Conservation (phyloP, 805 yeast genomes). For the Cyberlindnera petersonii region DNA sequence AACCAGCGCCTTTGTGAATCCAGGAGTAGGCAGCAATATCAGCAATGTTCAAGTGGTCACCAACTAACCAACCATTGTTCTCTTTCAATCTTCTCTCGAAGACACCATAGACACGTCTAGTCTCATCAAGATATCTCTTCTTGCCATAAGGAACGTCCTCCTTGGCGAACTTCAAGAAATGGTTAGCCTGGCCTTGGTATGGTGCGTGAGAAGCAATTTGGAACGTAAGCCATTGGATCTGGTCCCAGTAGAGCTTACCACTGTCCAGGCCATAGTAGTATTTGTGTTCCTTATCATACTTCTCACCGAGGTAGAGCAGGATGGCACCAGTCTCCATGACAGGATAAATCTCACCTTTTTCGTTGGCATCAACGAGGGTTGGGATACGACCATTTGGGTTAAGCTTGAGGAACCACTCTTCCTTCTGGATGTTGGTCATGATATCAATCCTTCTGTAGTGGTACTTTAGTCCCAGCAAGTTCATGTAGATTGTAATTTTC, state of each 20-base stretch:
- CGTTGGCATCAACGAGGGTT: slow-evolving; percentile 38
- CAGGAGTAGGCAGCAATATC: slow-evolving; percentile 52
- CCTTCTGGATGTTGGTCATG: slow-evolving; percentile 43
- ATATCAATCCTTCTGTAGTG: slow-evolving; percentile 40
- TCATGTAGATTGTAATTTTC: slow-evolving; percentile 35
- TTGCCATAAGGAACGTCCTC: slow-evolving; percentile 54
- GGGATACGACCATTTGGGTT: slow-evolving; percentile 68
- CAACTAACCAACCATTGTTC: slow-evolving; percentile 56
- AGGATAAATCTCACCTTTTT: slow-evolving; percentile 39
- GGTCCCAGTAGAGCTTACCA: slow-evolving; percentile 45
- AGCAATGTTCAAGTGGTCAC: slow-evolving; percentile 55
- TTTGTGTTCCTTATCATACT: slow-evolving; percentile 52
- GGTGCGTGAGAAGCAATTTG: slow-evolving; percentile 61
- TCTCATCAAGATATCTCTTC: slow-evolving; percentile 47
- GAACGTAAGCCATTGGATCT: slow-evolving; percentile 50
- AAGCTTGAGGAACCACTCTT: slow-evolving; percentile 51
- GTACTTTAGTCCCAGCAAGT: slow-evolving; percentile 31
- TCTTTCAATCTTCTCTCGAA: slow-evolving; percentile 45
- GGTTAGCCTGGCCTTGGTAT: slow-evolving; percentile 57
- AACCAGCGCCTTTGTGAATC: slow-evolving; percentile 28
- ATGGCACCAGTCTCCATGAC: slow-evolving; percentile 63
- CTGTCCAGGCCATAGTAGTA: slow-evolving; percentile 31
- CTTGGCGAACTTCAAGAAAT: slow-evolving; percentile 41
- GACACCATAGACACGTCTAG: slow-evolving; percentile 51
- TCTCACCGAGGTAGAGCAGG: slow-evolving; percentile 53